Evolutionary conservation across 768 basidiomycete species (phyloP), one percentile per base, ranked within the genome.

Genomic region (Holtermanniella nyarrowii): DNA sequence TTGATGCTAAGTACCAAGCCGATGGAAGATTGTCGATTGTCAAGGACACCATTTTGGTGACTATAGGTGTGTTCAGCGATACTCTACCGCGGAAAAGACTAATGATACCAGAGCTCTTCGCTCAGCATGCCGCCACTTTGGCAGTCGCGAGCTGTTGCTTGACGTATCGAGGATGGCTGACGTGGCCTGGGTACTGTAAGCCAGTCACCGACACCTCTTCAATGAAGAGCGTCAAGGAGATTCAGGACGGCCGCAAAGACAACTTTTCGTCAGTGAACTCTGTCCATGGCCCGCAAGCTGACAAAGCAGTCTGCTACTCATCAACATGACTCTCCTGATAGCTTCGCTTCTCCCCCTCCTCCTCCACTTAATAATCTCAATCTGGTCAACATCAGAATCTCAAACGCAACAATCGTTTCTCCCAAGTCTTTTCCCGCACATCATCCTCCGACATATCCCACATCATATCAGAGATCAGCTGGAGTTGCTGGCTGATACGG

Each of bases 281-380:
- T 25, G 2, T 44, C 27, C 25, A 13, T 12, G 18, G 26, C 18
- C 14, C 3, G 26, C 41, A 23, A 42, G 45, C 51, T 61, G 43
- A 59, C 14, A 40, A n/a, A n/a, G 13, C 7, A 46, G 44, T n/a
- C 40, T 42, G 11, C 27, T 18, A 5, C 54, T 71, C 18, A 61
- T 72, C 31, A 56, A 68, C 3, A 55, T 72, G 12, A 68, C 68
- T 0, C 52, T 71, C 4, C 58, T 68, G 2, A 67, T 64, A 44
- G 61, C 70, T 10, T 67, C 70, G 5, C 51, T 70, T 2, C 55
- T 70, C 0, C 67, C 65, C 10, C 60, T 69, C 5, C 50, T 67
- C 26, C 65, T 72, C 16, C 69, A 69, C 39, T 54, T 71, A 1
- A 18, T 68, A 27, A 57, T 72, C 10, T 60, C 58, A 0, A 67